A percentile compares a stretch with the other conserved stretches of the same genome.
Evolutionary conservation across 2,329 filamentous ascomycete species (phyloP).

Genomic region (Fusarium brachygibbosum): DNA sequence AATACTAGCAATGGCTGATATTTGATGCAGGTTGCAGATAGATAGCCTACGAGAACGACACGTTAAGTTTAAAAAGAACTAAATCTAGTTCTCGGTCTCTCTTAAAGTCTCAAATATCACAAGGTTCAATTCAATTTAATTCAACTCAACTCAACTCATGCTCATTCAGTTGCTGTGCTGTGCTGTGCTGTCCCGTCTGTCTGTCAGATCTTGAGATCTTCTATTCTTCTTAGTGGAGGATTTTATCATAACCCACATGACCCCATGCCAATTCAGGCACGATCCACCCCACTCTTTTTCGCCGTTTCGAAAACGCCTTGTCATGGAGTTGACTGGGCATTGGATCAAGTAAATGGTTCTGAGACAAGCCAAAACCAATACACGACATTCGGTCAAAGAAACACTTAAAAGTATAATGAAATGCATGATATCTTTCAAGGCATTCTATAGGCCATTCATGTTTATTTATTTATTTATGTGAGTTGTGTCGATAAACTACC

Average conservation of each 20-base stretch:
- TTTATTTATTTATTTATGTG: not conserved
- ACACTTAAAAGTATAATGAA: not conserved
- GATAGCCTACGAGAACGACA: not conserved
- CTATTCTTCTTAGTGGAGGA: conserved; percentile 2
- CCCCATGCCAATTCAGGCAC: conserved; percentile 14
- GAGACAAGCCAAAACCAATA: conserved; percentile 17
- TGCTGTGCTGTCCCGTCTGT: too few relatives aligned
- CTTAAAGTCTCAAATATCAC: not conserved
- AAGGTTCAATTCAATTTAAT: not conserved
- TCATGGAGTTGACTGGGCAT: not conserved
- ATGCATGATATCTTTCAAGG: not conserved
- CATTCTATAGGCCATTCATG: not conserved
- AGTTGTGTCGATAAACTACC: not conserved
- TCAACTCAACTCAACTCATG: too few relatives aligned
- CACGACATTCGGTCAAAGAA: conserved; percentile 1
- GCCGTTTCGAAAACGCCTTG: conserved; percentile 17
- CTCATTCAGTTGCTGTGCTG: not conserved
- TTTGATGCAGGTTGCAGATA: not conserved
- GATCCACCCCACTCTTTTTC: conserved; percentile 7
- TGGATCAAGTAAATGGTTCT: not conserved
- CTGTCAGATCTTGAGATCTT: conserved; percentile 9
- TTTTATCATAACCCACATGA: conserved; percentile 8
- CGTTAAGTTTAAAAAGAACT: too few relatives aligned
- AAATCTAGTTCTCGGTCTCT: not conserved
- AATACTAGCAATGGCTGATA: conserved; percentile 4